Evolutionary conservation across 2,329 filamentous ascomycete genomes (phyloP).

Genomic region (Colletotrichum truncatum): DNA sequence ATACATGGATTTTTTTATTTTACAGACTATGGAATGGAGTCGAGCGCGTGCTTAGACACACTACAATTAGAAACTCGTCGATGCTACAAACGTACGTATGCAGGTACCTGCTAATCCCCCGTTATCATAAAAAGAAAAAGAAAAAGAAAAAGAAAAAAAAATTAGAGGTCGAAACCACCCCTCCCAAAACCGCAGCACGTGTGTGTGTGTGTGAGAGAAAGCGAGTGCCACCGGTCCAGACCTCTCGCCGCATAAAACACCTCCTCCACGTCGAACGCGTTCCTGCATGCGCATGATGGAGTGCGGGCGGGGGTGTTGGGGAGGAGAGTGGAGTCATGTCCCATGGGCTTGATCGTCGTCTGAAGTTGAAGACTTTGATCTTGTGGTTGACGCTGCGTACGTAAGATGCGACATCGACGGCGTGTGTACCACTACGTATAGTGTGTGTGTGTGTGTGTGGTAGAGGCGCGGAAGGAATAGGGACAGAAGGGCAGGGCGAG

Average conservation of each 20-base stretch:
- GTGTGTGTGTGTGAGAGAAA: too few species aligned
- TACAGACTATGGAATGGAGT: too few species aligned
- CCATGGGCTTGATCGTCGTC: slow-evolving; percentile 10
- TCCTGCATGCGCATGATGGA: slow-evolving; percentile 25
- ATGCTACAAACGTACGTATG: too few species aligned
- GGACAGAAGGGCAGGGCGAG: slow-evolving; percentile 10
- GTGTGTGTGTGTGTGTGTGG: too few species aligned
- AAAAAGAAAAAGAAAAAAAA: background rate
- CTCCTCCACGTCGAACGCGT: slow-evolving; percentile 21
- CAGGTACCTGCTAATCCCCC: too few species aligned
- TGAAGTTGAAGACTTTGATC: slow-evolving; percentile 1
- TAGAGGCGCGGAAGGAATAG: too few species aligned
- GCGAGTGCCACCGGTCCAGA: slow-evolving; percentile 24
- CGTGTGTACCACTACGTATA: too few species aligned
- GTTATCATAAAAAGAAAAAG: too few species aligned
- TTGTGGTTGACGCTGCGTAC: background rate
- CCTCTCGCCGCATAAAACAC: slow-evolving; percentile 20
- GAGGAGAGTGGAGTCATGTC: slow-evolving; percentile 19
- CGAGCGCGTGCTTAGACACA: too few species aligned
- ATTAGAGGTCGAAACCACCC: background rate
- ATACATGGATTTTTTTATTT: too few species aligned
- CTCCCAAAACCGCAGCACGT: background rate
- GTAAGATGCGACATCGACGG: background rate
- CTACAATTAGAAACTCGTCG: too few species aligned
- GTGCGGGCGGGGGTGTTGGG: background rate